Evolutionary conservation across 768 basidiomycete genomes (phyloP).

Genomic region (Inosperma sp.): DNA sequence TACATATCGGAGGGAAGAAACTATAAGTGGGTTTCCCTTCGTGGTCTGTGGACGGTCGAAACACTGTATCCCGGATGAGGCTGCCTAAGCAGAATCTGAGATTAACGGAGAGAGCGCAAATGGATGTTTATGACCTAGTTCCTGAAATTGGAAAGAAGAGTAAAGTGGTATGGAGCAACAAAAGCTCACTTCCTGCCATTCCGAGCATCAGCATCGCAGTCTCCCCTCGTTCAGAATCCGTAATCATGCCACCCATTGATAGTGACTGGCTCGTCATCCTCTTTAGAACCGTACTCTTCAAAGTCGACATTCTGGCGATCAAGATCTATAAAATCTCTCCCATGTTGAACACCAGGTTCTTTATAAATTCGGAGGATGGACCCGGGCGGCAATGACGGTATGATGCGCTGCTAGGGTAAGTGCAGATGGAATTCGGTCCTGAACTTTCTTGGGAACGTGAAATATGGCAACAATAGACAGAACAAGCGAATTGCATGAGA

Average conservation of each 20-base stretch:
- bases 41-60: too few species aligned
- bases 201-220: conserved; percentile 2
- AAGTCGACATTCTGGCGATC: background rate
- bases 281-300: background rate
- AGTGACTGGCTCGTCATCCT: background rate
- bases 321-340: background rate
- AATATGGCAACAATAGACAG: too few species aligned
- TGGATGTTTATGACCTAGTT: background rate
- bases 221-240: background rate
- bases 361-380: background rate
- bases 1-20: too few species aligned
- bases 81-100: background rate
- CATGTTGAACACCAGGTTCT: background rate
- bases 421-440: too few species aligned
- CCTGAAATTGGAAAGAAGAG: conserved; percentile 3
- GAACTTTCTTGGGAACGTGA: too few species aligned
- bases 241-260: conserved; percentile 3
- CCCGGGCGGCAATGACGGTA: too few species aligned
- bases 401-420: too few species aligned
- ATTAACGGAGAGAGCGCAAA: conserved; percentile 1
- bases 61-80: too few species aligned
- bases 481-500: too few species aligned
- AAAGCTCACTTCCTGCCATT: conserved; percentile 4
- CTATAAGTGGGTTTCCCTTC: too few species aligned
- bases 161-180: background rate